These are phyloP conservation scores for Pyrenochaeta sp. DNA, from an alignment of 2,329 filamentous ascomycete genomes.

Conservation along the genomic window DNA sequence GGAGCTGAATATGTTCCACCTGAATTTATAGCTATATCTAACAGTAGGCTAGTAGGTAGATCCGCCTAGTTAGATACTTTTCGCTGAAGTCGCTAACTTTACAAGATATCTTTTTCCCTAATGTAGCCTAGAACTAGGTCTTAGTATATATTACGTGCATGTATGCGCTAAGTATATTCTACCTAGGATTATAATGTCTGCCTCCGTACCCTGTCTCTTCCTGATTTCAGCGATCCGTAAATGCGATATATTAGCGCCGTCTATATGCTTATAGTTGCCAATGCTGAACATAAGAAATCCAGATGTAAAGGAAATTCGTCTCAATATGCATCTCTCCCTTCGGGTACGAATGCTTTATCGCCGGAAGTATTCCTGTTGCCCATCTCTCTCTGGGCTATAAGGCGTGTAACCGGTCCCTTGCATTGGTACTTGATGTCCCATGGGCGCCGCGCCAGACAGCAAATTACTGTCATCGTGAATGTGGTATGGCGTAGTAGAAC, in stretches of 20 bases:
- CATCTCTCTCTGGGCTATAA: slow-evolving; percentile 37
- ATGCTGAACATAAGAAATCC: background rate
- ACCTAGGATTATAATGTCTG: background rate
- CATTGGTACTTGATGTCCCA: slow-evolving; percentile 34
- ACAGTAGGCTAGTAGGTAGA: too few relatives aligned
- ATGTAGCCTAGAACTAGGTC: too few relatives aligned
- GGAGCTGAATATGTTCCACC: too few relatives aligned
- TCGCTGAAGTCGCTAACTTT: too few relatives aligned
- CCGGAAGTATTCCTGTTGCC: slow-evolving; percentile 32
- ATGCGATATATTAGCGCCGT: background rate
- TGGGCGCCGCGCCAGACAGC: slow-evolving; percentile 44
- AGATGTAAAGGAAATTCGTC: slow-evolving; percentile 11
- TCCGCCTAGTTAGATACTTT: too few relatives aligned
- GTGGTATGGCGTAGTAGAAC: slow-evolving; percentile 33
- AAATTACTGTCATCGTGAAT: slow-evolving; percentile 33
- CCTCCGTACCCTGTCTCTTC: background rate
- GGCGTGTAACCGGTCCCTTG: slow-evolving; percentile 32
- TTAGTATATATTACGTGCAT: too few relatives aligned
- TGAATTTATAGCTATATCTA: too few relatives aligned
- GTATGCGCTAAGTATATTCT: too few relatives aligned
- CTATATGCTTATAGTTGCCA: background rate
- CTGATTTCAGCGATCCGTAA: background rate
- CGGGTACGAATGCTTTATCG: slow-evolving; percentile 2
- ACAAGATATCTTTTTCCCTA: too few relatives aligned
- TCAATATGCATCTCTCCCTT: background rate